Base-by-base conservation (phyloP, 306 rosid species). In the Carpinus fangiana region DNA sequence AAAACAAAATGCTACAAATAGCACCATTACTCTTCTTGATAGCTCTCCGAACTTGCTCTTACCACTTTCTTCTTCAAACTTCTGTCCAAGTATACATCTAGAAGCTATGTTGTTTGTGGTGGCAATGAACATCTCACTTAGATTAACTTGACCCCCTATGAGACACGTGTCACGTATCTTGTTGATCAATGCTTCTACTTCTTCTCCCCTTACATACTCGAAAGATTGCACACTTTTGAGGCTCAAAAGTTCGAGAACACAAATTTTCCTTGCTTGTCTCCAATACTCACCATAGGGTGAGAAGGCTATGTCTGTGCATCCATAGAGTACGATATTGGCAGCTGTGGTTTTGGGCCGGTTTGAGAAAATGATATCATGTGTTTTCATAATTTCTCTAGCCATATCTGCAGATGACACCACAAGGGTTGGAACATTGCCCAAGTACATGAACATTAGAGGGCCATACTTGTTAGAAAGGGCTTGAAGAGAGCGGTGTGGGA, bases 361-460 rank as follows among this genome's bases (percentile, higher is more conserved):
- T 1, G 78, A 78, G 75, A 75, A 77, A 21, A 17, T 47, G 18
- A 51, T 10, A 16, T 86, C 87, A 28, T 81, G 85, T 18, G 52
- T 70, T 73, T 86, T 78, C n/a, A 78, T 21, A 0, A 83, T 20
- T 36, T 86, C 78, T 53, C 34, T 81, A 2, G 62, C 64, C 77
- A 83, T 75, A 4, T 78, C 73, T 31, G 81, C 82, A 20, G 85
- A 83, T 7, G 87, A 84, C 31, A 80, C 79, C 18, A 80, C 74
- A 13, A 80, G 74, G 23, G 77, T 31, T 23, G 73, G 84, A 3
- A 23, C 18, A 14, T 31, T 52, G n/a, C 79, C 79, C 4, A 74
- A 55, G 21, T 74, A 50, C 20, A 74, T 13, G 61, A 67, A 74
- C 75, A 46, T 75, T 0, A 80, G 3, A 21, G 75, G 83, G 50